Base-by-base conservation (phyloP, 805 yeast genomes). In the Schwanniomyces polymorphus region DNA sequence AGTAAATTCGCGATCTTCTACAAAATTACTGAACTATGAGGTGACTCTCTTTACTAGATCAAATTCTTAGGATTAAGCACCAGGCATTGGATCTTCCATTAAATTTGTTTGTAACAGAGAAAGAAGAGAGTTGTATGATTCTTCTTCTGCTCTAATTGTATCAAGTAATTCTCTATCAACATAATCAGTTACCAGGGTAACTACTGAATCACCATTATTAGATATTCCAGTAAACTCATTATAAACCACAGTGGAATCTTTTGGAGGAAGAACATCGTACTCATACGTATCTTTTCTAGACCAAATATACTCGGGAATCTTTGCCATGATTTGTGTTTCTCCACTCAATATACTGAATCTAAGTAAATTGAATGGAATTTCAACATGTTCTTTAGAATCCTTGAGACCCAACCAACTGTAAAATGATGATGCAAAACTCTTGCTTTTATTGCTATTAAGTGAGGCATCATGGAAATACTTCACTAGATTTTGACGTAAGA, bases 241-340 rank as follows among this genome's bases (percentile, higher is more conserved):
- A 52, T 83, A 81, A 7, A 66, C 64, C 16, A 56, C 56, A 3
- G 56, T 44, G 1, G 49, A 47, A 43, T 64, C 67, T 37, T 55
- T 54, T 1, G 95, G 94, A 1, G 95, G 91, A 18, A 87, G 61
- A 2, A 85, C 78, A 62, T 87, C 95, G 58, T 78, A 87, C 54
- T 87, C 95, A 57, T 71, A 81, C 12, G 83, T 74, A 46, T 85
- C 85, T 45, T 83, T 74, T 23, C 77, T 60, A 1, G 77, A 75
- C 87, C 90, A 87, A 21, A 85, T 73, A 2, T 64, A 55, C 23
- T 73, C 57, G 0, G 95, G 95, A 21, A 86, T 72, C 53, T 80
- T 78, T 1, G 88, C 88, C 86, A 87, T 82, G 1, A 85, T 76
- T 37, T 81, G 76, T 21, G 81, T 81, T 61, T 86, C 94, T 14